These are phyloP conservation scores for Hygrocybe punicea DNA, from an alignment of 768 basidiomycete species.

Conservation along the genomic window DNA sequence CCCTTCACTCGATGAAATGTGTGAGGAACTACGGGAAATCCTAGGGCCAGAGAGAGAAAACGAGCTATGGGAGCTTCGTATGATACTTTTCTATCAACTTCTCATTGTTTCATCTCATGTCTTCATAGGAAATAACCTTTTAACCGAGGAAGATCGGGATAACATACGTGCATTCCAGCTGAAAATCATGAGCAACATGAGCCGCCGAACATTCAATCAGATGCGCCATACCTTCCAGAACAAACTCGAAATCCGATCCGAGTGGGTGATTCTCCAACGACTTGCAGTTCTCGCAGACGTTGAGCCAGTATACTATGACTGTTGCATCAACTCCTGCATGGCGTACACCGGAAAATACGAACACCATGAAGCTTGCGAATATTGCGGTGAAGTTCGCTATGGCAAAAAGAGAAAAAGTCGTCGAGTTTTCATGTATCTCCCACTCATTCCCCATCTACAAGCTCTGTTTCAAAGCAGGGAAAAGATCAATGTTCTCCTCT, in stretches of 20 bases:
- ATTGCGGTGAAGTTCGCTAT: slow-evolving; percentile 19
- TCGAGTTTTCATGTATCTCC: slow-evolving; percentile 26
- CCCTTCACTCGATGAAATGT: slow-evolving; percentile 5
- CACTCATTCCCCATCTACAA: slow-evolving; percentile 28
- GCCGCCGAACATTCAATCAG: slow-evolving; percentile 20
- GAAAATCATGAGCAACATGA: slow-evolving; percentile 23
- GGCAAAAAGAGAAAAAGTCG: slow-evolving; percentile 5
- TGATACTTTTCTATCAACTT: neutral
- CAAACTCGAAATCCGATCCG: slow-evolving; percentile 23
- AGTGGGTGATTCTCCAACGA: slow-evolving; percentile 24
- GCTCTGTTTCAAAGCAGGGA: slow-evolving; percentile 13
- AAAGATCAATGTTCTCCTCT: slow-evolving; percentile 10
- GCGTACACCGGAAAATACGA: slow-evolving; percentile 25
- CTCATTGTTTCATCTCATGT: neutral
- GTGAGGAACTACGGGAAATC: slow-evolving; percentile 3
- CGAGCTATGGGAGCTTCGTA: slow-evolving; percentile 4
- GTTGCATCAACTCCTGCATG: slow-evolving; percentile 35
- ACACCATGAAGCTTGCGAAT: slow-evolving; percentile 11
- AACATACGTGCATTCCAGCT: slow-evolving; percentile 30
- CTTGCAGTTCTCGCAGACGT: slow-evolving; percentile 27
- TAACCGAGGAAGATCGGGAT: slow-evolving; percentile 23
- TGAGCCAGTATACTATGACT: slow-evolving; percentile 25
- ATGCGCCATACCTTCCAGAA: slow-evolving; percentile 26
- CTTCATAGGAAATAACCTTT: slow-evolving; percentile 16
- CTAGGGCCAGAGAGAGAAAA: slow-evolving; percentile 1